These are phyloP conservation scores for Chaetomiaceae sp. DNA, from an alignment of 2,329 filamentous ascomycete species.

Conservation along the genomic window DNA sequence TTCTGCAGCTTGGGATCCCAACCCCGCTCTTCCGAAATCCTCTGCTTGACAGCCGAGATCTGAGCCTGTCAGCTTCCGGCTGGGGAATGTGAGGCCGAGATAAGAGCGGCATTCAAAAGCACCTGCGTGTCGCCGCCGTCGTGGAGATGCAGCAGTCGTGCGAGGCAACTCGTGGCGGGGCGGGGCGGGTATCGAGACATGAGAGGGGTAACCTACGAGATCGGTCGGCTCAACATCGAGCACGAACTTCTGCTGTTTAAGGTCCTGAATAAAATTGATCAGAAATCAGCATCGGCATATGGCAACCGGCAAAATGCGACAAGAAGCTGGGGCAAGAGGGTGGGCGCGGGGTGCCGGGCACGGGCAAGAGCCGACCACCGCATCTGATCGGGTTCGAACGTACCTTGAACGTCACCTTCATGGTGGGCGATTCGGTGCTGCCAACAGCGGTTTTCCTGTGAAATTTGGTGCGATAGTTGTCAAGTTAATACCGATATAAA, in stretches of 20 bases:
- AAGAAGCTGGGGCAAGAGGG: background rate
- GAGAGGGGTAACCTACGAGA: slow-evolving; percentile 61
- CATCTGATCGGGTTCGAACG: background rate
- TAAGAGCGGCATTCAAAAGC: background rate
- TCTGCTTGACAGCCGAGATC: slow-evolving; percentile 89
- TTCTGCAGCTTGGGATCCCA: slow-evolving; percentile 90
- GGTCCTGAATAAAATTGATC: slow-evolving; percentile 59
- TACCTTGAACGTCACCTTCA: slow-evolving; percentile 68
- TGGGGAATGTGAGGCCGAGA: background rate
- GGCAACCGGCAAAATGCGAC: background rate
- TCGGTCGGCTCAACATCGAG: slow-evolving; percentile 93
- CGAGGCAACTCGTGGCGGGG: slow-evolving; percentile 23
- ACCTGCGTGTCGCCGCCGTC: background rate
- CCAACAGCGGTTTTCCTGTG: slow-evolving; percentile 25
- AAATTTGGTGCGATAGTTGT: too few species aligned
- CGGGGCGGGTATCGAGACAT: slow-evolving; percentile 6
- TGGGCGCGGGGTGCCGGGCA: background rate
- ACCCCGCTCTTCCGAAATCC: slow-evolving; percentile 86
- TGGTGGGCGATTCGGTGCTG: slow-evolving; percentile 44
- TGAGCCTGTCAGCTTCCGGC: slow-evolving; percentile 19
- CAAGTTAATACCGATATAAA: too few species aligned
- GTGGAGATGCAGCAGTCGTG: slow-evolving; percentile 8
- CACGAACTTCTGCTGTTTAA: slow-evolving; percentile 98
- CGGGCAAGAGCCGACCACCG: background rate
- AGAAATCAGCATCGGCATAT: slow-evolving; percentile 17